Conservation (phyloP, 306 rosid species). For the Cicer yamashitae region DNA sequence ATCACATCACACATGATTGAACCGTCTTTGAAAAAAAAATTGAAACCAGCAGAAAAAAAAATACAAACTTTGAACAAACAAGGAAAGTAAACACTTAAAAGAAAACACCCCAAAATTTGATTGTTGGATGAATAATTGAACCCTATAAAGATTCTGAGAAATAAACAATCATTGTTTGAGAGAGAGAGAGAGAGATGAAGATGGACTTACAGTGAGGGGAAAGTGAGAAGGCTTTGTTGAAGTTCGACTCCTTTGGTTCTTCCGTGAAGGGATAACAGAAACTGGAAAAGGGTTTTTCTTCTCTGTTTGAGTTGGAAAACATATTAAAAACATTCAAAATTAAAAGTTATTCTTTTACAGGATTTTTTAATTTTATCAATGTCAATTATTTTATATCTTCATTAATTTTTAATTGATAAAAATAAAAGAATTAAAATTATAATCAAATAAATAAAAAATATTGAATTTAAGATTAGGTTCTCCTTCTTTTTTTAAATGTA, state of each 20-base stretch:
- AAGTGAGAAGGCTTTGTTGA: not conserved
- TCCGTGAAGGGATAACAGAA: conserved; percentile 12
- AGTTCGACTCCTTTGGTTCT: not conserved
- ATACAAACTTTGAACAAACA: conserved; percentile 15
- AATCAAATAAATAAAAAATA: too few species aligned
- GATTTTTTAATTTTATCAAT: too few species aligned
- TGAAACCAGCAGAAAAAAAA: conserved; percentile 34
- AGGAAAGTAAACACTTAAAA: conserved; percentile 4
- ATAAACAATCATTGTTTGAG: not conserved
- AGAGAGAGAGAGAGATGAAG: not conserved
- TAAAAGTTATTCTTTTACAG: too few species aligned
- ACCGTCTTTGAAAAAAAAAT: conserved; percentile 26
- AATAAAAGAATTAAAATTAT: too few species aligned
- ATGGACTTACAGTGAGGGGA: conserved; percentile 37
- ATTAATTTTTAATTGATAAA: too few species aligned
- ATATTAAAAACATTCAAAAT: not conserved
- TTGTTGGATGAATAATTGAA: conserved; percentile 13
- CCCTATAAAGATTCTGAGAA: not conserved
- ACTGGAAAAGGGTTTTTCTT: conserved; percentile 2
- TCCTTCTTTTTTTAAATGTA: too few species aligned
- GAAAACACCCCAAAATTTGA: conserved; percentile 1
- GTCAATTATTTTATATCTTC: too few species aligned
- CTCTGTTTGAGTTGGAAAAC: not conserved
- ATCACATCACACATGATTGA: conserved; percentile 6
- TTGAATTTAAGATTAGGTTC: too few species aligned